Conservation (phyloP, 208 protist genomes). For the Angomonas ambiguus region DNA sequence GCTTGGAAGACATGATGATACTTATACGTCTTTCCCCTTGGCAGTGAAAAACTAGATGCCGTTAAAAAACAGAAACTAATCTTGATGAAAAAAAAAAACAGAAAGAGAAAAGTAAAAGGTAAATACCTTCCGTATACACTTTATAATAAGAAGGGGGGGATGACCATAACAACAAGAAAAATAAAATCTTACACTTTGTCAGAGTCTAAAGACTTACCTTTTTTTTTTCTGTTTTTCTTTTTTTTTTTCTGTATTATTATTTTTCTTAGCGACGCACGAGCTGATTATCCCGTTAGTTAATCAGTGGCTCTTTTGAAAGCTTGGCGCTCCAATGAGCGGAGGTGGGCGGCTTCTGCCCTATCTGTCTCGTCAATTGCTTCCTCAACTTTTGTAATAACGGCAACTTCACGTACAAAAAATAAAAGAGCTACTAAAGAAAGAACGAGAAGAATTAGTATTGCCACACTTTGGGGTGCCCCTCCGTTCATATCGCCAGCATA, state of each 20-base stretch:
- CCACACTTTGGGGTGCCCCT: constrained; percentile 64
- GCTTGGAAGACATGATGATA: background rate
- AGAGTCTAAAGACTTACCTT: constrained; percentile 5
- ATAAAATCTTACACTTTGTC: too few species aligned
- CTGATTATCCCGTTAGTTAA: too few species aligned
- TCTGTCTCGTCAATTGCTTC: background rate
- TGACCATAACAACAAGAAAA: too few species aligned
- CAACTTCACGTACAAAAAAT: constrained; percentile 17
- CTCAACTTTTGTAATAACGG: constrained; percentile 15
- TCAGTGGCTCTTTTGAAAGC: constrained; percentile 1
- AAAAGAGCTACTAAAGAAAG: constrained; percentile 56
- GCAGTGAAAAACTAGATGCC: constrained; percentile 1
- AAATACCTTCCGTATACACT: too few species aligned
- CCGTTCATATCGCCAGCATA: constrained; percentile 63
- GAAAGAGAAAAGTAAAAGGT: constrained; percentile 1
- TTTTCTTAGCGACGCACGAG: too few species aligned
- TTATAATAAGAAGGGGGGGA: too few species aligned
- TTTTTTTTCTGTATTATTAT: background rate
- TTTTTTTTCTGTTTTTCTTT: too few species aligned
- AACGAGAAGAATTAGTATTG: constrained; percentile 65
- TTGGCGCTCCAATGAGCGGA: too few species aligned
- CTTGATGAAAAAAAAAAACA: constrained; percentile 13
- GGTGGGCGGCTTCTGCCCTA: background rate
- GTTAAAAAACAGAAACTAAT: constrained; percentile 4
- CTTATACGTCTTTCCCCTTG: background rate